Evolutionary conservation across 1,284 basidiomycete species (phyloP).

Genomic region (Omphalotus olearius): DNA sequence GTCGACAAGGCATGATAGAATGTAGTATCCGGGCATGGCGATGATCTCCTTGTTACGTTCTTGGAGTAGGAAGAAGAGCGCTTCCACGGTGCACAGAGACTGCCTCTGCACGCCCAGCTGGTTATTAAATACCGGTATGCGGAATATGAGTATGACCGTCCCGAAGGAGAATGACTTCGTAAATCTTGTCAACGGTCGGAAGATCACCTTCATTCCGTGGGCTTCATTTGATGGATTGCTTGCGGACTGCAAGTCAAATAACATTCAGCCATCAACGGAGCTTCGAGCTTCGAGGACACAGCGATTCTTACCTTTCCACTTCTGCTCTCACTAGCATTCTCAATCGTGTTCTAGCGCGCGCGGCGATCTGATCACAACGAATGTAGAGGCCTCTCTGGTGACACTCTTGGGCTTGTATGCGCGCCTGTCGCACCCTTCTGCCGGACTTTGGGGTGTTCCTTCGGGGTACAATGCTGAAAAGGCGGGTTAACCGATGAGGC

Average conservation of each 20-base stretch:
- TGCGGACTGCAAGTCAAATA: constrained; percentile 28
- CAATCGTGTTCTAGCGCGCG: constrained; percentile 31
- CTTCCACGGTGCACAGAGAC: no score
- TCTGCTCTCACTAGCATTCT: constrained; percentile 29
- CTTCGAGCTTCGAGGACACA: no score
- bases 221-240: constrained; percentile 46
- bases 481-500: constrained; percentile 39
- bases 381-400: constrained; percentile 34
- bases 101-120: no score
- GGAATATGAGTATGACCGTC: constrained; percentile 37
- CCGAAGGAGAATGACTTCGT: constrained; percentile 41
- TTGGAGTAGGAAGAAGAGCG: no score
- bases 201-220: constrained; percentile 20
- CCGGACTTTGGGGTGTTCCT: constrained; percentile 37
- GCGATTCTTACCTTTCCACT: constrained; percentile 33
- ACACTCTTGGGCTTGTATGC: constrained; percentile 32
- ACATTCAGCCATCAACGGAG: no score
- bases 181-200: constrained; percentile 47
- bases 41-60: no score
- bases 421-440: constrained; percentile 44
- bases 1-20: no score
- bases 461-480: constrained; percentile 53
- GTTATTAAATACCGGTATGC: constrained; percentile 35
- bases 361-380: constrained; percentile 35
- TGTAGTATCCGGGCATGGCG: no score